Percentiles rank a stretch among this genome's conserved stretches.
phyloP scores from a whole-genome alignment of 2,329 filamentous ascomycete genomes.

The Helicocarpus griseus region DNA sequence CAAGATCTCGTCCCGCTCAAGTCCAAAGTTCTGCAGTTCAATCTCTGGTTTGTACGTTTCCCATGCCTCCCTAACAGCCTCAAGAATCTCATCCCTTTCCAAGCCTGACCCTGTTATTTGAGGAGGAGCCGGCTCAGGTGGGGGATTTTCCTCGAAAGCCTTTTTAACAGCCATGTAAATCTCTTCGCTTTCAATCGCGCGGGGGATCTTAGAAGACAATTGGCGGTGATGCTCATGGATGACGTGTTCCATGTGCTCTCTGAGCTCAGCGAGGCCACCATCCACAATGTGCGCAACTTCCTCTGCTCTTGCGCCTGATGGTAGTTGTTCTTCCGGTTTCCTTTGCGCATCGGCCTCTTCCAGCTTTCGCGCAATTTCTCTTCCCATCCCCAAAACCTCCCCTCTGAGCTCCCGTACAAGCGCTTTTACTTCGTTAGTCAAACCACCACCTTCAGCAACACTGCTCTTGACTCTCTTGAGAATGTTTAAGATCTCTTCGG shows the following conservation, averaged over 20 bases:
- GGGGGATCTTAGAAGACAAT: conserved; percentile 54
- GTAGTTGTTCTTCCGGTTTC: conserved; percentile 38
- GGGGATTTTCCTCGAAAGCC: conserved; percentile 50
- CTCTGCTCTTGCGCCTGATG: conserved; percentile 46
- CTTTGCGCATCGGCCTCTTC: conserved; percentile 46
- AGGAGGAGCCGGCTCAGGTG: conserved; percentile 50
- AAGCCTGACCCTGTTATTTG: conserved; percentile 43
- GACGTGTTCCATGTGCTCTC: conserved; percentile 70
- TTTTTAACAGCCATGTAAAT: conserved; percentile 77
- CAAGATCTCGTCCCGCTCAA: conserved; percentile 84
- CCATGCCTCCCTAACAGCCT: conserved; percentile 82
- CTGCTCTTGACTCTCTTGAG: conserved; percentile 86
- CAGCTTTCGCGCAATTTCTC: conserved; percentile 79
- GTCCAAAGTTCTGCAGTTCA: conserved; percentile 76
- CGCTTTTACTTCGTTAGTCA: conserved; percentile 86
- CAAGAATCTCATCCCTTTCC: conserved; percentile 72
- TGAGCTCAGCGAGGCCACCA: conserved; percentile 70
- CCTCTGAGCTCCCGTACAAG: conserved; percentile 81
- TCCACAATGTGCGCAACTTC: conserved; percentile 71
- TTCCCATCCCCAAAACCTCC: conserved; percentile 88
- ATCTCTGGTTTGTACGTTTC: conserved; percentile 92
- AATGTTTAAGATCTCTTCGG: conserved; percentile 71
- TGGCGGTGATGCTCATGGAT: conserved; percentile 66
- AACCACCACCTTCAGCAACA: conserved; percentile 73
- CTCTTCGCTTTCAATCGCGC: conserved; percentile 67